Percentiles rank a stretch among this genome's conserved stretches.
Evolutionary conservation across 257 asterid genomes (phyloP).

Genomic region (Petunia axillaris): DNA sequence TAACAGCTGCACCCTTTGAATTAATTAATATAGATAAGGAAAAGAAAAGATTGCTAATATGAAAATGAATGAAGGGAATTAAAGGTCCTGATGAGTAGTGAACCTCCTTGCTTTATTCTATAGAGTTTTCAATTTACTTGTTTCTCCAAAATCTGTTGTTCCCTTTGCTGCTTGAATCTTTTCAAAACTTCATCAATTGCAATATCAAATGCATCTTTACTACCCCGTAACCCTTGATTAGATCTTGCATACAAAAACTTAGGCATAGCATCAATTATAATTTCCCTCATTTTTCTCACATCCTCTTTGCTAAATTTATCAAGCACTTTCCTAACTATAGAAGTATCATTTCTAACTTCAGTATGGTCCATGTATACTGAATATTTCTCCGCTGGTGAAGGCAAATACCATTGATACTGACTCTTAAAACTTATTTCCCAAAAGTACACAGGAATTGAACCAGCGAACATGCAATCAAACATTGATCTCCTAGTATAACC

Average conservation of each 20-base stretch:
- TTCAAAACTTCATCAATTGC: conserved; percentile 36
- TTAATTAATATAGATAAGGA: not conserved
- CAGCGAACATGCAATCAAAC: conserved; percentile 56
- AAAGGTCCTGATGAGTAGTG: not conserved
- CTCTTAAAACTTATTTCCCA: conserved; percentile 41
- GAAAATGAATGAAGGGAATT: not conserved
- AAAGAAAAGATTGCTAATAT: not conserved
- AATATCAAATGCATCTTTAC: conserved; percentile 40
- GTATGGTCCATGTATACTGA: conserved; percentile 44
- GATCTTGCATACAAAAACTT: conserved; percentile 34
- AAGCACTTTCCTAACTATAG: conserved; percentile 33
- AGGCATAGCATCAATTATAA: conserved; percentile 41
- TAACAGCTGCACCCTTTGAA: not conserved
- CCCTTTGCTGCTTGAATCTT: conserved; percentile 31
- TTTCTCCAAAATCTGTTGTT: not conserved
- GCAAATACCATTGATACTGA: conserved; percentile 49
- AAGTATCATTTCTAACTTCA: conserved; percentile 36
- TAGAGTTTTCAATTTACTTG: conserved; percentile 11
- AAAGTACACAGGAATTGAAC: conserved; percentile 51
- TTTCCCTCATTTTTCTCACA: conserved; percentile 45
- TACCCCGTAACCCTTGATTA: conserved; percentile 32
- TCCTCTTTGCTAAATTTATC: conserved; percentile 37
- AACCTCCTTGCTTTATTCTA: not conserved
- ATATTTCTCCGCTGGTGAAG: conserved; percentile 27
- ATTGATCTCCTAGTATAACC: conserved; percentile 44